A percentile compares a stretch with the other conserved stretches of the same genome.
Conservation (phyloP, 495 filamentous ascomycete species). For the Jackrogersella multiformis region DNA sequence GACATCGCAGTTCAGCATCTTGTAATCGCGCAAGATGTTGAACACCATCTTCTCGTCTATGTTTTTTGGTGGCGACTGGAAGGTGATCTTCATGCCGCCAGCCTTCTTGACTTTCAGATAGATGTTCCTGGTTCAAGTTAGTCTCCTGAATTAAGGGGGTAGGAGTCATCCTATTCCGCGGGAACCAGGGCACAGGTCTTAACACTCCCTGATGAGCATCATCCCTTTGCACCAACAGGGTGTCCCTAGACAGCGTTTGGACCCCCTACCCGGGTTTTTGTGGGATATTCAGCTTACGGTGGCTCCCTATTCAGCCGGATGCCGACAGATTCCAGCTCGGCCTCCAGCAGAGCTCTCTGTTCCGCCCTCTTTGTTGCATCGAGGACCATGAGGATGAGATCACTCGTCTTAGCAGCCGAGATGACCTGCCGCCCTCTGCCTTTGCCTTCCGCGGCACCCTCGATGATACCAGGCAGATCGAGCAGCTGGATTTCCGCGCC, state of each 20-base stretch:
- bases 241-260: too few relatives aligned
- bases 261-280: too few relatives aligned
- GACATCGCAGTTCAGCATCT: constrained; percentile 97
- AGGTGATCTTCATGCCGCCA: constrained; percentile 98
- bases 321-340: constrained; percentile 94
- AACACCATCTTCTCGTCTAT: constrained; percentile 97
- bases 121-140: constrained; percentile 74
- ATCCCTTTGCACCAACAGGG: too few relatives aligned
- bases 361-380: constrained; percentile 98
- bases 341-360: constrained; percentile 88
- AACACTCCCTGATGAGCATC: too few relatives aligned
- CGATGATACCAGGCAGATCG: constrained; percentile 98
- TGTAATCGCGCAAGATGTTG: constrained; percentile 97
- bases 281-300: constrained; percentile 74
- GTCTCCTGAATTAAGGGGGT: constrained; percentile 6
- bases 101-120: constrained; percentile 98
- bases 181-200: too few relatives aligned
- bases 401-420: constrained; percentile 98
- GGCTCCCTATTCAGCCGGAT: constrained; percentile 93
- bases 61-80: constrained; percentile 85
- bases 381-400: constrained; percentile 95
- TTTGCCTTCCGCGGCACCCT: constrained; percentile 96
- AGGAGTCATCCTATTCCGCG: background rate
- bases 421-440: constrained; percentile 97
- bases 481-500: constrained; percentile 98